Percentiles rank a stretch among this genome's conserved stretches.
phyloP scores from a whole-genome alignment of 2,329 filamentous ascomycete species.

The Chaetothyriales sp. region DNA sequence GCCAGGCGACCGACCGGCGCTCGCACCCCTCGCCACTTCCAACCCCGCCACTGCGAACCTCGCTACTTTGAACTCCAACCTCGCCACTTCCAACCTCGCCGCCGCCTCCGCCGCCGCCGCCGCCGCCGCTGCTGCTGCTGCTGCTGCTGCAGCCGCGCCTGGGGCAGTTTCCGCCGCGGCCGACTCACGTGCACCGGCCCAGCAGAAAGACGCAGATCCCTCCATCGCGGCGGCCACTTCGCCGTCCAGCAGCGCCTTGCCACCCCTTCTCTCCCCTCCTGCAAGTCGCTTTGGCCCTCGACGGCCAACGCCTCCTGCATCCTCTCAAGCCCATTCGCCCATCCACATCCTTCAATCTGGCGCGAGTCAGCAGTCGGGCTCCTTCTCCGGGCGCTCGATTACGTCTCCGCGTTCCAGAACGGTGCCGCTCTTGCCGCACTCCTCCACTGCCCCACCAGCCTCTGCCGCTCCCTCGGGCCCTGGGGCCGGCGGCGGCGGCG shows the following conservation, averaged over 20 bases:
- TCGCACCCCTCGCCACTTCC: constrained; percentile 45
- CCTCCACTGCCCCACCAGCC: constrained; percentile 42
- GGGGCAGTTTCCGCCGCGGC: background rate
- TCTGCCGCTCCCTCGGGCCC: constrained; percentile 36
- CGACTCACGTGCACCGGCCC: background rate
- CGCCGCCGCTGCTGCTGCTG: constrained; percentile 26
- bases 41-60: too few species aligned
- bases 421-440: constrained; percentile 39
- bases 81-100: constrained; percentile 30
- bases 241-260: constrained; percentile 2
- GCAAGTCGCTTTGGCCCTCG: constrained; percentile 7
- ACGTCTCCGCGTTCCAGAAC: constrained; percentile 43
- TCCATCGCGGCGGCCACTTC: background rate
- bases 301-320: constrained; percentile 8
- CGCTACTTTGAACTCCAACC: too few species aligned
- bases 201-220: constrained; percentile 1
- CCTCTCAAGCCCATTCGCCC: constrained; percentile 30
- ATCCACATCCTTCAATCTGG: constrained; percentile 42
- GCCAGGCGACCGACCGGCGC: constrained; percentile 41
- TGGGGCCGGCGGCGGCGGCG: constrained; percentile 38
- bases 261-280: constrained; percentile 5
- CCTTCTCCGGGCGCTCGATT: constrained; percentile 38
- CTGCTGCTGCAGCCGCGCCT: background rate
- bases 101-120: constrained; percentile 26
- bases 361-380: constrained; percentile 35